Conservation (phyloP, 768 basidiomycete species). For the Rhodotorula kratochvilovae region DNA sequence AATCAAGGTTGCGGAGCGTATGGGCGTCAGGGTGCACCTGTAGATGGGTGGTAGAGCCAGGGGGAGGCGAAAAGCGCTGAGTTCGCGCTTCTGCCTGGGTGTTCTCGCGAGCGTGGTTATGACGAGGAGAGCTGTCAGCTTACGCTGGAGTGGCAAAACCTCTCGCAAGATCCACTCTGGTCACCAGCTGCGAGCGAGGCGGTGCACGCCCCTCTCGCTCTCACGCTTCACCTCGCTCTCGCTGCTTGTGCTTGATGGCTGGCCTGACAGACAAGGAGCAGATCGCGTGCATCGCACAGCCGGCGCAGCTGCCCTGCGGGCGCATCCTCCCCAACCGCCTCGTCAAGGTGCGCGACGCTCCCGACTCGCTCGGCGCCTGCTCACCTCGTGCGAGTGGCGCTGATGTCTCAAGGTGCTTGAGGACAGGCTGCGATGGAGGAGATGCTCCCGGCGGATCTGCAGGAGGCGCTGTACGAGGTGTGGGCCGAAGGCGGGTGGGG, state of each 20-base stretch:
- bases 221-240: background rate
- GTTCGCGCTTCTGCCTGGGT: too few relatives aligned
- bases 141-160: too few relatives aligned
- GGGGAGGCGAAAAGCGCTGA: background rate
- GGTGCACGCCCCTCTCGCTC: background rate
- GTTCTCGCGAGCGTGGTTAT: too few relatives aligned
- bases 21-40: conserved; percentile 32
- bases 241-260: background rate
- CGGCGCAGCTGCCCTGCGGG: conserved; percentile 24
- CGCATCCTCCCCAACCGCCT: conserved; percentile 51
- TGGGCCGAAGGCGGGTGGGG: conserved; percentile 81
- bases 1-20: conserved; percentile 52
- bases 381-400: background rate
- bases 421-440: conserved; percentile 84
- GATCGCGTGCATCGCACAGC: background rate
- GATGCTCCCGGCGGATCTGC: conserved; percentile 66
- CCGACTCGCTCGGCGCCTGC: background rate
- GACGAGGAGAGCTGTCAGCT: too few relatives aligned
- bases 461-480: conserved; percentile 62
- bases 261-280: background rate
- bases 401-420: too few relatives aligned
- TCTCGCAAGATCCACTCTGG: too few relatives aligned
- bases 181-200: too few relatives aligned
- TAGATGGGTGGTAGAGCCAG: background rate
- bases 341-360: conserved; percentile 51